phyloP scores from a whole-genome alignment of 805 yeast genomes.

The Teunomyces panamensis region DNA sequence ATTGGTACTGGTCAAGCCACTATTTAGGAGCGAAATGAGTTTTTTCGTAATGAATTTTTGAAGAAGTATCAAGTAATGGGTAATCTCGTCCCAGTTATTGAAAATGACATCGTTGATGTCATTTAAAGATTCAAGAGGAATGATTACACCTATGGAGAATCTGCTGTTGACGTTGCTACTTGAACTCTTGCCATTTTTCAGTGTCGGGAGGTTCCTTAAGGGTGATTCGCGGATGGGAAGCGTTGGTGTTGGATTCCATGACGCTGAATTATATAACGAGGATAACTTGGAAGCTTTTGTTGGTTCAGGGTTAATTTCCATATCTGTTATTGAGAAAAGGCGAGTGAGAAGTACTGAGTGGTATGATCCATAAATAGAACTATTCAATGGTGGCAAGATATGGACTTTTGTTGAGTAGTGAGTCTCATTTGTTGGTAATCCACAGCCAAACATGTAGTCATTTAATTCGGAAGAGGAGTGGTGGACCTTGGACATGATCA shows the following conservation, averaged over 20 bases:
- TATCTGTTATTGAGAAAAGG: constrained; percentile 39
- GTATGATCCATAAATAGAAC: constrained; percentile 27
- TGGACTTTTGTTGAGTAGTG: constrained; percentile 47
- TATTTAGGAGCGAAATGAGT: constrained; percentile 25
- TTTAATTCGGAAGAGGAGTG: constrained; percentile 46
- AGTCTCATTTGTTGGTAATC: constrained; percentile 48
- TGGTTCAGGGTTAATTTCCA: constrained; percentile 3
- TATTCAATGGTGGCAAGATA: constrained; percentile 40
- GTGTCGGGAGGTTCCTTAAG: constrained; percentile 9
- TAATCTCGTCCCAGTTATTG: constrained; percentile 49
- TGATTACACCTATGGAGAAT: constrained; percentile 47
- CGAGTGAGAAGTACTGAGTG: constrained; percentile 44
- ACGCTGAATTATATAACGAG: not conserved
- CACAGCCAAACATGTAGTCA: constrained; percentile 57
- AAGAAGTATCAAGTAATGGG: constrained; percentile 36
- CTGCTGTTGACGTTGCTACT: constrained; percentile 28
- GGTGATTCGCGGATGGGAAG: constrained; percentile 23
- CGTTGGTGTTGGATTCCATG: constrained; percentile 46
- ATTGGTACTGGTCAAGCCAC: constrained; percentile 8
- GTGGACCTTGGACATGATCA: constrained; percentile 28
- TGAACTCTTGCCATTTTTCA: not conserved
- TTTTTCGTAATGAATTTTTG: constrained; percentile 41
- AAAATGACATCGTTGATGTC: constrained; percentile 41
- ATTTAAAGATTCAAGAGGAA: constrained; percentile 40
- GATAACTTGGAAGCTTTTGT: not conserved